phyloP scores from a whole-genome alignment of 805 yeast species.

The Yarrowia sp. region DNA sequence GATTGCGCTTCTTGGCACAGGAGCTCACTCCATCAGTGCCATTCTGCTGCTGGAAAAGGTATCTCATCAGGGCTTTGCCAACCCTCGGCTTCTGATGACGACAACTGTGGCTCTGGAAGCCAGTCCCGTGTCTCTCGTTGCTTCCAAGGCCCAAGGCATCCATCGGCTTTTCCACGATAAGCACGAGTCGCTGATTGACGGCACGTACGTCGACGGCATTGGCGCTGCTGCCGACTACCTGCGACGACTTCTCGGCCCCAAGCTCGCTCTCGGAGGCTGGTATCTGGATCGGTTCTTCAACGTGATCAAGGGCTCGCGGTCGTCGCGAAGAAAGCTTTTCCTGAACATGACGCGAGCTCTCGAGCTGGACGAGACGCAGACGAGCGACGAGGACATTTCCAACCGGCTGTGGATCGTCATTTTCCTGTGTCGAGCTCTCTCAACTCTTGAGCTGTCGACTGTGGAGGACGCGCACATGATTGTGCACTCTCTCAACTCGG shows the following conservation, averaged over 20 bases:
- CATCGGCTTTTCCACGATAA: slow-evolving; percentile 59
- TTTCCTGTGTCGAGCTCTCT: slow-evolving; percentile 45
- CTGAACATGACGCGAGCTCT: slow-evolving; percentile 40
- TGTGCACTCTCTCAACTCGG: slow-evolving; percentile 46
- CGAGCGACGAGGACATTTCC: slow-evolving; percentile 31
- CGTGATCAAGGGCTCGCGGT: slow-evolving; percentile 44
- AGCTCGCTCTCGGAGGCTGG: slow-evolving; percentile 32
- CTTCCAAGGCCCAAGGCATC: slow-evolving; percentile 50
- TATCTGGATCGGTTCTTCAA: slow-evolving; percentile 46
- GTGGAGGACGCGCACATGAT: slow-evolving; percentile 54
- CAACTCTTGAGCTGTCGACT: slow-evolving; percentile 42
- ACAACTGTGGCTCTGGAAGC: slow-evolving; percentile 69
- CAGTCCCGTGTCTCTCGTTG: slow-evolving; percentile 47
- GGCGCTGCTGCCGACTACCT: slow-evolving; percentile 52
- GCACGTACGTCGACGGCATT: slow-evolving; percentile 63
- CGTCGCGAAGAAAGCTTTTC: slow-evolving; percentile 46
- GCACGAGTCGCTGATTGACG: slow-evolving; percentile 69
- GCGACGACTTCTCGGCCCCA: slow-evolving; percentile 36
- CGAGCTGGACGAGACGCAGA: slow-evolving; percentile 35
- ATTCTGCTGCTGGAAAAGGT: slow-evolving; percentile 55
- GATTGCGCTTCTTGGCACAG: slow-evolving; percentile 49
- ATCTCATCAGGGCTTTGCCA: slow-evolving; percentile 65
- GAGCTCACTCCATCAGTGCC: slow-evolving; percentile 50
- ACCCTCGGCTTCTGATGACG: slow-evolving; percentile 67
- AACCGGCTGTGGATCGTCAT: slow-evolving; percentile 37